A percentile compares a stretch with the other conserved stretches of the same genome.
Evolutionary conservation across 352 stramenopile genomes (phyloP).

Genomic region (Plasmopara viticola): DNA sequence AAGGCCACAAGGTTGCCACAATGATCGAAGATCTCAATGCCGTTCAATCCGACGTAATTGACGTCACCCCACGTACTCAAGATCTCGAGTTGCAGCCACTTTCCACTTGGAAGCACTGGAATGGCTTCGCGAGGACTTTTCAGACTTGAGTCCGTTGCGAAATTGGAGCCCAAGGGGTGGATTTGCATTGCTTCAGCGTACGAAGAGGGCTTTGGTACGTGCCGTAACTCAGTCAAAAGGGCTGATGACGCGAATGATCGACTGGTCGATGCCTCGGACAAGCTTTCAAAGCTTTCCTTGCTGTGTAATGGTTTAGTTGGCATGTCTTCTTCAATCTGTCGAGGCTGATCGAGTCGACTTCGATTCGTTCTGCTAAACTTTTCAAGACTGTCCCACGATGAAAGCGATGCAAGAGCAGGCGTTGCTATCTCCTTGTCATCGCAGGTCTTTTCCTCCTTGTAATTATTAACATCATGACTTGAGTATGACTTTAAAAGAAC

Average conservation of each 20-base stretch:
- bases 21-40: conserved; percentile 84
- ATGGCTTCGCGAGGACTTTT: conserved; percentile 16
- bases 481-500: conserved; percentile 6
- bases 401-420: conserved; percentile 13
- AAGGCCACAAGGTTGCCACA: conserved; percentile 51
- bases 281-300: conserved; percentile 1
- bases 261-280: not conserved
- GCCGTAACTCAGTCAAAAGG: conserved; percentile 16
- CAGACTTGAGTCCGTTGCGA: not conserved
- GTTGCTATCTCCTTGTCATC: not conserved
- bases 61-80: conserved; percentile 85
- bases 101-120: conserved; percentile 56
- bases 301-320: not conserved
- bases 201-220: conserved; percentile 2
- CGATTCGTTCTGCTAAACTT: conserved; percentile 76
- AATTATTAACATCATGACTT: not conserved
- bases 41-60: conserved; percentile 87
- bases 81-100: conserved; percentile 66
- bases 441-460: conserved; percentile 2
- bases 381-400: conserved; percentile 64
- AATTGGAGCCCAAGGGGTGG: too few species aligned
- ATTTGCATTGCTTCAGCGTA: too few species aligned
- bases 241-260: conserved; percentile 18
- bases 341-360: conserved; percentile 34
- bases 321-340: conserved; percentile 4